Evolutionary conservation across 768 basidiomycete species (phyloP), one percentile per base, ranked within the genome.

Genomic region (Pleurotus sapidus): DNA sequence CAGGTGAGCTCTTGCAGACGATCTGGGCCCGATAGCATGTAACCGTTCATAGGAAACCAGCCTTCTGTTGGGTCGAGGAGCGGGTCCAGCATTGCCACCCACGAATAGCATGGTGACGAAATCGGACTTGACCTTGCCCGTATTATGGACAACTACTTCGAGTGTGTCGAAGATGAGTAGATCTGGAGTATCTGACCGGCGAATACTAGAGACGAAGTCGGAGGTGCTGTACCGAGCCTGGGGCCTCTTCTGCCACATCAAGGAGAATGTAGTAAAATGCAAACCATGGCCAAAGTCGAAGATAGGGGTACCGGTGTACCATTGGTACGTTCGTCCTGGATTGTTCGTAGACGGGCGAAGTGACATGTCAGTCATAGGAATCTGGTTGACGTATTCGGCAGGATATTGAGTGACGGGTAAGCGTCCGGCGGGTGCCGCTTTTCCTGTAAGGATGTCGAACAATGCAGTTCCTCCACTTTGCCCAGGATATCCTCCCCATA

Each of bases 401-500:
- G 81, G 79, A 63, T 84, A 84, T 57, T 84, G 83, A 1, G 82
- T 84, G 37, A 72, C 70, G 5, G 78, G 72, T 6, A 84, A 76
- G 40, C 83, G 81, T 15, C 83, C 84, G 4, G 83, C 76, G 11
- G 83, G 83, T 1, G 83, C 74, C 18, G 67, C 69, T 51, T 79
- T 81, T 20, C 84, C 83, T 1, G 65, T 74, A 6, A 86, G 51
- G 57, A 83, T 79, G 56, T 84, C 80, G 47, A 78, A 75, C 20
- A 84, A 57, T 2, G 83, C 83, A 5, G 75, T 72, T 23, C 83
- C 84, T 2, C 81, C 83, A 59, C 76, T 78, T 61, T 83, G 81
- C 4, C 81, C 78, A 1, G 81, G 82, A 63, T 83, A 86, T 3
- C 83, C 83, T 14, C 71, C 83, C 82, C 82, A 84, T 11, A 84